Conservation (phyloP, 306 rosid genomes). For the Mucuna pruriens region DNA sequence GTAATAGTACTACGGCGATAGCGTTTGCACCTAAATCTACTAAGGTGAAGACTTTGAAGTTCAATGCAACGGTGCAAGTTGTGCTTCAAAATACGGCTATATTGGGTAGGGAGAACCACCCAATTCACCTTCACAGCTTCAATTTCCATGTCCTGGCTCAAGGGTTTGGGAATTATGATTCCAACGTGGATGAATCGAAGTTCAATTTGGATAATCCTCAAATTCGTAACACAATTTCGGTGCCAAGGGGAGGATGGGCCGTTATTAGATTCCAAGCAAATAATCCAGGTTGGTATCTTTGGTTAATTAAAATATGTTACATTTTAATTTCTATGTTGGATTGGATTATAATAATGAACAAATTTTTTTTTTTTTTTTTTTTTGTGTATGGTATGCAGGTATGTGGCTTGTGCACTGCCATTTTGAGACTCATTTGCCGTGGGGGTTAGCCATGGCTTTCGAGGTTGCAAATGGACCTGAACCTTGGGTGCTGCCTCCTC, state of each 20-base stretch:
- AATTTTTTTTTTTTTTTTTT: too few relatives aligned
- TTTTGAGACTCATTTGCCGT: constrained; percentile 59
- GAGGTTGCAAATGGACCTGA: constrained; percentile 28
- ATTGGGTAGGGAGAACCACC: constrained; percentile 50
- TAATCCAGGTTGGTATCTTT: constrained; percentile 35
- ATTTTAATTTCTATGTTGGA: background rate
- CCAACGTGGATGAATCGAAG: constrained; percentile 28
- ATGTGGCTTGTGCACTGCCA: constrained; percentile 64
- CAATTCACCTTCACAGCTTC: constrained; percentile 62
- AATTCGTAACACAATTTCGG: constrained; percentile 51
- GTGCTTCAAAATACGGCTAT: constrained; percentile 60
- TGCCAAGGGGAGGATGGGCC: constrained; percentile 62
- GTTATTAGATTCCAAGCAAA: constrained; percentile 45
- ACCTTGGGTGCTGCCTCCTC: constrained; percentile 50
- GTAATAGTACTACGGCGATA: background rate
- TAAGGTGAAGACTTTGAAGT: constrained; percentile 59
- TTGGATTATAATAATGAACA: too few relatives aligned
- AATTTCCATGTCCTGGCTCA: constrained; percentile 67
- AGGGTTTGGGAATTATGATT: constrained; percentile 65
- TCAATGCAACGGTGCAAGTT: constrained; percentile 56
- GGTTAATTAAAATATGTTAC: background rate
- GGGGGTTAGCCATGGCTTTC: constrained; percentile 58
- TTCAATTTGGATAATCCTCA: constrained; percentile 56
- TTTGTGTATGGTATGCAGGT: constrained; percentile 36
- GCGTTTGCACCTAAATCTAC: constrained; percentile 57